Base-by-base conservation (phyloP, 2,329 filamentous ascomycete species). In the Colletotrichum sp. region DNA sequence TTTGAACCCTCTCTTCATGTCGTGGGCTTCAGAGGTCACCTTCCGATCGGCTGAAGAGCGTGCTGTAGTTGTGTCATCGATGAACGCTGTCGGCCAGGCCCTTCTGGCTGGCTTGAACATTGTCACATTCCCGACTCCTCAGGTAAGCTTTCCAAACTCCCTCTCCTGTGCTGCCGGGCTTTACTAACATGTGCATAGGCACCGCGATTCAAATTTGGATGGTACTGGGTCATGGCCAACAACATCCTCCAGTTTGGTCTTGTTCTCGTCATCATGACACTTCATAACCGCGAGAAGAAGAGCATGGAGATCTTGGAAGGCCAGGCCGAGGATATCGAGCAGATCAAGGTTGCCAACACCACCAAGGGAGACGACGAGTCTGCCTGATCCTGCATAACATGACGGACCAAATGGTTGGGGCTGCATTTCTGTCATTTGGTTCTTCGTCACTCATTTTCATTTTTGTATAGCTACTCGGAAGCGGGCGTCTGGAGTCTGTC, bases 401-500 rank as follows among this genome's bases (percentile, higher is more conserved):
- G 1, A 21, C 21, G 49, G 32, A 32, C 6, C 15, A 60, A 32
- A 52, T 3, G 26, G 21, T 24, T 44, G 21, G 28, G 36, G 52
- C 13, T 26, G 21, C 18, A 16, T 36, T 5, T 21, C 59, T 62
- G 18, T 62, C 16, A 34, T 64, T 57, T 55, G 30, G 16, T 72
- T 39, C 32, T 28, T 21, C 12, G 18, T 59, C 49, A n/a, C 62
- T 16, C 18, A 4, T 62, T 52, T 34, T 36, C 16, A 1, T 62
- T 18, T 36, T 24, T 68, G 21, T 63, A n/a, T 63, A 69, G 65
- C 55, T 63, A 69, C 65, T 73, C 55, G 55, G 71, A 63, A 63
- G 65, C 65, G 57, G 71, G 65, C 71, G 71, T 69, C 64, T 73
- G 65, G 64, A 69, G 71, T 69, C 71, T 73, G 65, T 63, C 57